Percentiles rank a stretch among this genome's conserved stretches.
phyloP scores from a whole-genome alignment of 495 filamentous ascomycete genomes.

The Penicillium pancosmium region DNA sequence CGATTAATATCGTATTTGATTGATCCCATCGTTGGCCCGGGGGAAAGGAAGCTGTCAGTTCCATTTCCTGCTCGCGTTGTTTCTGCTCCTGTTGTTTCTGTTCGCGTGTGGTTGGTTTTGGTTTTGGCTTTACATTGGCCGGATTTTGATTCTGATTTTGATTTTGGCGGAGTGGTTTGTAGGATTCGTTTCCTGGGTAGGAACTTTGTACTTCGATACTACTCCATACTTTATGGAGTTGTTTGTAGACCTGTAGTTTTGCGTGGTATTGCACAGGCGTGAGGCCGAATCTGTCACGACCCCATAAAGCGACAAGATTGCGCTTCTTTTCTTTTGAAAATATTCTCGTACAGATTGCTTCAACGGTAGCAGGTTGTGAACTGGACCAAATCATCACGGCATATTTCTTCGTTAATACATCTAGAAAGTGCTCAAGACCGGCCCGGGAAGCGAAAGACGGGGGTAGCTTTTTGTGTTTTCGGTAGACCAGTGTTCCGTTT shows the following conservation, averaged over 20 bases:
- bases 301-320: conserved; percentile 72
- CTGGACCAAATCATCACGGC: conserved; percentile 90
- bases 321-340: conserved; percentile 48
- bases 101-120: conserved; percentile 1
- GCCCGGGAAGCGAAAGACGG: conserved; percentile 63
- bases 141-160: not conserved
- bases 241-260: conserved; percentile 89
- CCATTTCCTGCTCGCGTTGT: not conserved
- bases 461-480: conserved; percentile 54
- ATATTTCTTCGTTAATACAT: conserved; percentile 66
- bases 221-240: conserved; percentile 71
- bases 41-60: not conserved
- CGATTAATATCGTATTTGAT: conserved; percentile 85
- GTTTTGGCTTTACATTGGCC: not conserved
- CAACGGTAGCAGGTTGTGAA: conserved; percentile 70
- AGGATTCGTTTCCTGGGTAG: conserved; percentile 40
- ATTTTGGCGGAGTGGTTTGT: not conserved
- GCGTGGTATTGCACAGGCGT: conserved; percentile 58
- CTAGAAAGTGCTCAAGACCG: conserved; percentile 64
- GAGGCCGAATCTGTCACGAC: conserved; percentile 76
- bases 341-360: conserved; percentile 53
- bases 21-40: conserved; percentile 63
- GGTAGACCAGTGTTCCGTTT: conserved; percentile 85
- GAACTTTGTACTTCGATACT: conserved; percentile 50
- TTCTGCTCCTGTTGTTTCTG: not conserved